Base-by-base conservation (phyloP, 257 asterid genomes). In the Rhazya stricta region DNA sequence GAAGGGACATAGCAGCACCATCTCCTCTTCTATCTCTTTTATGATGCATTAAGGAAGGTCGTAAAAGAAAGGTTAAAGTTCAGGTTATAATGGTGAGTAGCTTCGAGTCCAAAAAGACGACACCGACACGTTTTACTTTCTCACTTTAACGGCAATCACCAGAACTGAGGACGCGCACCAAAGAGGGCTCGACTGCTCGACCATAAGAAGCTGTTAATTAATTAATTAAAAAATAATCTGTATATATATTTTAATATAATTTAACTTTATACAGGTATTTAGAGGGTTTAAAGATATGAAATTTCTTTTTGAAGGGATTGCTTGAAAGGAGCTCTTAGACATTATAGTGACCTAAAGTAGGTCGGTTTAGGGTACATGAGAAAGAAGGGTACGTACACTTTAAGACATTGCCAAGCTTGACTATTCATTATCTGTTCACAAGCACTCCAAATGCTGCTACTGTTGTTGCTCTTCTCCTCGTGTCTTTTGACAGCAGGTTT, bases 101-200 rank as follows among this genome's bases (percentile, higher is more conserved):
- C 67, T 16, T 60, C 65, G 62, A 77, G 66, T 75, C 72, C 42
- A 82, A 71, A 77, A 78, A 60, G 71, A 65, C 25, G 29, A 67
- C 81, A 78, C 84, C 83, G 83, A 83, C 84, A 54, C 79, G 81
- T 75, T 80, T 75, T 67, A 83, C 79, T 58, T 63, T 66, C 34
- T 51, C 36, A 39, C 45, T 75, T 75, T 41, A 19, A 48, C 58
- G 62, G 63, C 39, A 56, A 54, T 30, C 74, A 37, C 5, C 67
- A 60, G 37, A 60, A n/a, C 9, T 12, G 10, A 67, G 21, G 10
- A 60, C 68, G 54, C 71, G 71, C 25, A 32, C 5, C 51, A 4
- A n/a, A n/a, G 30, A 57, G 66, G 74, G 57, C 9, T 39, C 36
- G n/a, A n/a, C n/a, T n/a, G n/a, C n/a, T n/a, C n/a, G n/a, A n/a